Conservation (phyloP, 2,329 filamentous ascomycete species). For the Dactylellina leptospora region DNA sequence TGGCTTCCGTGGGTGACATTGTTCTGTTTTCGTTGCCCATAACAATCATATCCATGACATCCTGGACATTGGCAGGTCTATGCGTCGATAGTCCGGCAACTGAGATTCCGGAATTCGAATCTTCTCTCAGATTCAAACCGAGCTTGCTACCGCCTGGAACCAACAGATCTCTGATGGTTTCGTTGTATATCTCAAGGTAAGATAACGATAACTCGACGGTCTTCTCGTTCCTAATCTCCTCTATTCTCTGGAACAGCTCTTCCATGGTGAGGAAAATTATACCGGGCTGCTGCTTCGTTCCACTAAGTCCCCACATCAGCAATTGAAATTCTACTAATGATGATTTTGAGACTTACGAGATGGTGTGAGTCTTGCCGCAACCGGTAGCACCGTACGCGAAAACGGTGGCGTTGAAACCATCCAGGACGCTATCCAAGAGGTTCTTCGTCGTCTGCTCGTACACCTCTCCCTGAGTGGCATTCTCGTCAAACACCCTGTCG, state of each 20-base stretch:
- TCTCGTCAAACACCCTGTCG: slow-evolving; percentile 96
- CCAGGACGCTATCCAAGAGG: slow-evolving; percentile 92
- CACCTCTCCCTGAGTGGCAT: slow-evolving; percentile 87
- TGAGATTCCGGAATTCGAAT: slow-evolving; percentile 90
- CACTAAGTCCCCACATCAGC: slow-evolving; percentile 64
- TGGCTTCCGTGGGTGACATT: slow-evolving; percentile 95
- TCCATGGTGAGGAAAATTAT: slow-evolving; percentile 99
- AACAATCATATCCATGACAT: slow-evolving; percentile 99
- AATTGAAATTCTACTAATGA: neutral
- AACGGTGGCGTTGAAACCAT: slow-evolving; percentile 98
- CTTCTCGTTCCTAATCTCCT: slow-evolving; percentile 85
- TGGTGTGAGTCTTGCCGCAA: slow-evolving; percentile 98
- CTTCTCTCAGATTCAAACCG: slow-evolving; percentile 90
- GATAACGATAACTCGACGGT: slow-evolving; percentile 88
- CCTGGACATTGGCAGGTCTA: slow-evolving; percentile 85
- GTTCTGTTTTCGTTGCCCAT: slow-evolving; percentile 92
- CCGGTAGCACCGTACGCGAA: slow-evolving; percentile 98
- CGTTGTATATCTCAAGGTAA: slow-evolving; percentile 98
- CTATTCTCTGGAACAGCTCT: slow-evolving; percentile 94
- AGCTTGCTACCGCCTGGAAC: slow-evolving; percentile 78
- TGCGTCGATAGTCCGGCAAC: slow-evolving; percentile 91
- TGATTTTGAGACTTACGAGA: slow-evolving; percentile 63
- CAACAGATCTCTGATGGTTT: slow-evolving; percentile 93
- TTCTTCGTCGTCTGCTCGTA: slow-evolving; percentile 91
- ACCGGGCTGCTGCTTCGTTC: slow-evolving; percentile 88